These are phyloP conservation scores for Calonectria fujianensis DNA, from an alignment of 2,329 filamentous ascomycete genomes.

Conservation along the genomic window DNA sequence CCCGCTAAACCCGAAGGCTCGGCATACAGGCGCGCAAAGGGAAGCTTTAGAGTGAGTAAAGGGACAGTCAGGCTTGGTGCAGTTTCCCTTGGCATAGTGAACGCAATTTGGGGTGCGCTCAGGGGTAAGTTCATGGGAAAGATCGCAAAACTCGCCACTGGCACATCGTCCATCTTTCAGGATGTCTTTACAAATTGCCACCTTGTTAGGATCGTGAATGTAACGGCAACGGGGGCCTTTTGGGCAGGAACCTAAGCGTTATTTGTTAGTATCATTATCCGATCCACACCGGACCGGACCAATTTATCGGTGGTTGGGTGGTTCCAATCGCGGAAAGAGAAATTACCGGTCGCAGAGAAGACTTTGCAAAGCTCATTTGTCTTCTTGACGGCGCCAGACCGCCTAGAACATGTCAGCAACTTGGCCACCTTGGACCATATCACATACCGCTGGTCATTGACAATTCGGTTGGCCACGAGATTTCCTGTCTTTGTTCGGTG, in stretches of 20 bases:
- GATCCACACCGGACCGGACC: constrained; percentile 61
- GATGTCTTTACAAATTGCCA: constrained; percentile 92
- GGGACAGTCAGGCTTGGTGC: constrained; percentile 88
- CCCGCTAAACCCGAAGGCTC: constrained; percentile 87
- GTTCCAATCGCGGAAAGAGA: constrained; percentile 62
- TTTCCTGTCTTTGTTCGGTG: constrained; percentile 92
- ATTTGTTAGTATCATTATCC: constrained; percentile 66
- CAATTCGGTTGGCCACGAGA: constrained; percentile 84
- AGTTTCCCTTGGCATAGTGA: constrained; percentile 93
- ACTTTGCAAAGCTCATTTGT: constrained; percentile 83
- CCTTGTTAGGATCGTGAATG: constrained; percentile 88
- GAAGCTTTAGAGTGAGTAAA: constrained; percentile 91
- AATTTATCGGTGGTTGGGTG: constrained; percentile 47
- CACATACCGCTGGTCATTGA: constrained; percentile 85
- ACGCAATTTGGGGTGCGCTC: constrained; percentile 91
- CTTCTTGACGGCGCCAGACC: constrained; percentile 77
- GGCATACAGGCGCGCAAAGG: constrained; percentile 86
- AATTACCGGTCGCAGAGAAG: constrained; percentile 82
- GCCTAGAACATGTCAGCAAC: constrained; percentile 66
- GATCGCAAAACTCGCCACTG: constrained; percentile 87
- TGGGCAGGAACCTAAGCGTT: constrained; percentile 84
- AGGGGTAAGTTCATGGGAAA: constrained; percentile 90
- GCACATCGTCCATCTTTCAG: constrained; percentile 86
- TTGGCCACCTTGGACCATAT: constrained; percentile 45
- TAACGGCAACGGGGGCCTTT: constrained; percentile 88